Percentiles rank a stretch among this genome's conserved stretches.
phyloP scores from a whole-genome alignment of 2,329 filamentous ascomycete species.

The Penicillium glabrum region DNA sequence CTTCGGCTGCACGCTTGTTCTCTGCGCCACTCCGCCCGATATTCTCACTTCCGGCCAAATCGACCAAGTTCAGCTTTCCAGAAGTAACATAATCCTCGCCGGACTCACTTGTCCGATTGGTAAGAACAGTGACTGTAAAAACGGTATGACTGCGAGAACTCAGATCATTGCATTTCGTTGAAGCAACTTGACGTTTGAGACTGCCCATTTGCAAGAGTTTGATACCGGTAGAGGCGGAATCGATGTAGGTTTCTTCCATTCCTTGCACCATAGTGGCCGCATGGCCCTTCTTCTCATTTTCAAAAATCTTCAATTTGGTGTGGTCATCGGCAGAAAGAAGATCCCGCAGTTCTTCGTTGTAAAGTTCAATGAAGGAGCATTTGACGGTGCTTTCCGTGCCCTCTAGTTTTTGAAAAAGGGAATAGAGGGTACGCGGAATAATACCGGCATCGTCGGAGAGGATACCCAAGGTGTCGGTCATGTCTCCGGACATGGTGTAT shows the following conservation, averaged over 20 bases:
- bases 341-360: slow-evolving; percentile 96
- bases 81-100: slow-evolving; percentile 88
- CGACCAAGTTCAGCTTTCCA: slow-evolving; percentile 93
- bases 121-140: slow-evolving; percentile 91
- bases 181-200: slow-evolving; percentile 93
- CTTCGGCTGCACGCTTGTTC: slow-evolving; percentile 95
- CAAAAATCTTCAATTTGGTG: slow-evolving; percentile 90
- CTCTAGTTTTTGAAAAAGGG: slow-evolving; percentile 82
- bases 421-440: slow-evolving; percentile 85
- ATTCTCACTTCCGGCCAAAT: slow-evolving; percentile 95
- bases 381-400: slow-evolving; percentile 86
- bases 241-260: slow-evolving; percentile 95
- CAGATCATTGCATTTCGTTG: slow-evolving; percentile 98
- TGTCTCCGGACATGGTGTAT: slow-evolving; percentile 99
- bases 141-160: slow-evolving; percentile 97
- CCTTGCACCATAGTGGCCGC: slow-evolving; percentile 85
- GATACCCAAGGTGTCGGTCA: slow-evolving; percentile 81
- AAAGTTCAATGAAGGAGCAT: slow-evolving; percentile 97
- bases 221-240: slow-evolving; percentile 79
- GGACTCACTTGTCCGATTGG: slow-evolving; percentile 76
- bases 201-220: slow-evolving; percentile 85
- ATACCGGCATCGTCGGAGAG: slow-evolving; percentile 92
- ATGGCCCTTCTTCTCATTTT: slow-evolving; percentile 82
- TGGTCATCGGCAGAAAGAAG: slow-evolving; percentile 78
- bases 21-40: slow-evolving; percentile 96